Evolutionary conservation across 768 basidiomycete species (phyloP).

Genomic region (Tulasnella sp.): DNA sequence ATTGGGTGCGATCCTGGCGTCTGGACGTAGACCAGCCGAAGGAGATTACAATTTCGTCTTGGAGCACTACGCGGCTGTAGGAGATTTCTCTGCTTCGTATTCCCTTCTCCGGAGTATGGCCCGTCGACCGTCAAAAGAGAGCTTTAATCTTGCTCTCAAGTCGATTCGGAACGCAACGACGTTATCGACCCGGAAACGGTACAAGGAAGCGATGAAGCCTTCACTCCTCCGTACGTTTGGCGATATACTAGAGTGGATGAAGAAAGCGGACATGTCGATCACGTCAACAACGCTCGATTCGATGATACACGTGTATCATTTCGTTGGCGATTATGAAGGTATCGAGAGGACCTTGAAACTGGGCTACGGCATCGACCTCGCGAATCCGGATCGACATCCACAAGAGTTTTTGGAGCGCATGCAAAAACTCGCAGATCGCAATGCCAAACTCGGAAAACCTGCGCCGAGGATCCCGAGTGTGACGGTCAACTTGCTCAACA

Average conservation of each 20-base stretch:
- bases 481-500: constrained; percentile 57
- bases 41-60: constrained; percentile 68
- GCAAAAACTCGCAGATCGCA: constrained; percentile 14
- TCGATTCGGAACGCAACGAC: constrained; percentile 56
- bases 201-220: constrained; percentile 29
- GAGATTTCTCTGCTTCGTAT: constrained; percentile 48
- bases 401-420: constrained; percentile 24
- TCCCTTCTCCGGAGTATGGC: too few species aligned
- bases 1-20: constrained; percentile 53
- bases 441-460: background rate
- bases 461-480: constrained; percentile 30
- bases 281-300: constrained; percentile 55
- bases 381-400: constrained; percentile 56
- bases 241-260: constrained; percentile 48
- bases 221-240: constrained; percentile 39
- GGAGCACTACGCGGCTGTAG: constrained; percentile 61
- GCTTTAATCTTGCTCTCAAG: constrained; percentile 53
- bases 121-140: constrained; percentile 44
- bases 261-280: constrained; percentile 33
- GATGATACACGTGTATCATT: constrained; percentile 50
- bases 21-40: constrained; percentile 34
- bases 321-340: constrained; percentile 41
- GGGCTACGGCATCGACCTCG: constrained; percentile 66
- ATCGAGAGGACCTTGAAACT: constrained; percentile 51
- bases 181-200: constrained; percentile 38